Base-by-base conservation (phyloP, 495 filamentous ascomycete genomes). In the Pseudoneurospora amorphoporcata region DNA sequence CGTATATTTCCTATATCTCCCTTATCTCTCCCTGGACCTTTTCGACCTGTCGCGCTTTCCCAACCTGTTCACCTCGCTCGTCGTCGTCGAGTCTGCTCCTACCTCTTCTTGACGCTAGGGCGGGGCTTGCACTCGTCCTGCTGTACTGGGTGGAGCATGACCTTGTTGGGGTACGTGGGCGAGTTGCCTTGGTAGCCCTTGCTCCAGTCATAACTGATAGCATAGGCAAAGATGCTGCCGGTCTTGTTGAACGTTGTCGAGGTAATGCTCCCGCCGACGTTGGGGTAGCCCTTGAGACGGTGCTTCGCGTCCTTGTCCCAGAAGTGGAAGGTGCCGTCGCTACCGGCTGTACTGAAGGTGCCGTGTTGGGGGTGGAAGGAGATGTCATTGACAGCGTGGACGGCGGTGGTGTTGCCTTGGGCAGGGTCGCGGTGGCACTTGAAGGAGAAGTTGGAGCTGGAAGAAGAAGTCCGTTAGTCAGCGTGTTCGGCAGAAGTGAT, bases 251-350 rank as follows among this genome's bases (percentile, higher is more conserved):
- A 98, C 17, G 86, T 90, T 16, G 92, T 96, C 53, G 89, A 87
- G 12, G 91, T 88, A 80, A 98, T 97, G 68, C 91, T 90, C 37
- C 92, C 93, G 29, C 92, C 92, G 23, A 95, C 92, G 43, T 91
- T 87, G n/a, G 94, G 94, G 77, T 97, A 98, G 17, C 92, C 92
- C 83, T 95, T 97, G 53, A 97, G 87, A 41, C 92, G 87, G 81
- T 95, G 92, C 81, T 96, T 97, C 71, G 94, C 92, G 74, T 95
- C 92, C 84, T 95, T 95, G 79, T 98, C 94, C 92, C 92, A 95
- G 84, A 94, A 97, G 83, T 95, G 91, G 84, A 97, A 97, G 0
- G 92, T 95, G 38, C 95, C 95, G 79, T 98, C 95, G 43, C 88
- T 90, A 61, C 95, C 95, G 58, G 94, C 92, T 16, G 95, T 98